phyloP scores from a whole-genome alignment of 192 early-diverging fungal species.

The Anaeromyces robustus region DNA sequence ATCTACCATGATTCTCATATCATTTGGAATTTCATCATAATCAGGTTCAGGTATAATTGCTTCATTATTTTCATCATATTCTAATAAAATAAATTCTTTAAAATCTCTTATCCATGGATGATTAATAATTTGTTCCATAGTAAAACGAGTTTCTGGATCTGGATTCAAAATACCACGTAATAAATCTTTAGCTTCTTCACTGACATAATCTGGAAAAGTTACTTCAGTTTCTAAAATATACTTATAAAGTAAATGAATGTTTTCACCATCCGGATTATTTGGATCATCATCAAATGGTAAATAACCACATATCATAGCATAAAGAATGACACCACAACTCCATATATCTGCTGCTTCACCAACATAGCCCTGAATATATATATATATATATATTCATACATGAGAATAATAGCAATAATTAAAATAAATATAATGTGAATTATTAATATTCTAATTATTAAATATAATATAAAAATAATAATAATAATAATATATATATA shows the following conservation, averaged over 20 bases:
- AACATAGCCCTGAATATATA: slow-evolving; percentile 55
- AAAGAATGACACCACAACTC: slow-evolving; percentile 96
- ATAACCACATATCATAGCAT: slow-evolving; percentile 80
- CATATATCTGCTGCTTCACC: slow-evolving; percentile 95
- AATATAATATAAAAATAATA: no score
- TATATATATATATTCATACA: no score
- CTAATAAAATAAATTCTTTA: not conserved
- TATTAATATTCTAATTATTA: no score
- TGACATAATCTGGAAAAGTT: slow-evolving; percentile 79
- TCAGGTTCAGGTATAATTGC: not conserved
- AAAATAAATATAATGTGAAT: not conserved
- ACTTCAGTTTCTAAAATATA: slow-evolving; percentile 66
- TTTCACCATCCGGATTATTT: slow-evolving; percentile 75
- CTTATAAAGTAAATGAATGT: slow-evolving; percentile 68
- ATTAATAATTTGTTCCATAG: slow-evolving; percentile 56
- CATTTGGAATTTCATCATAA: not conserved
- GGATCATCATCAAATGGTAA: slow-evolving; percentile 86
- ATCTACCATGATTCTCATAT: not conserved
- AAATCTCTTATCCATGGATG: slow-evolving; percentile 27
- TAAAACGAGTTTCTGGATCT: slow-evolving; percentile 60
- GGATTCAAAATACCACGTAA: slow-evolving; percentile 81
- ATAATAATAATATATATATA: no score
- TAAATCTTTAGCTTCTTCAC: slow-evolving; percentile 56
- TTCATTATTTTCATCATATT: not conserved
- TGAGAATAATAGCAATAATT: no score